phyloP scores from a whole-genome alignment of 345 rosid genomes.

The Rhodamnia argentea region DNA sequence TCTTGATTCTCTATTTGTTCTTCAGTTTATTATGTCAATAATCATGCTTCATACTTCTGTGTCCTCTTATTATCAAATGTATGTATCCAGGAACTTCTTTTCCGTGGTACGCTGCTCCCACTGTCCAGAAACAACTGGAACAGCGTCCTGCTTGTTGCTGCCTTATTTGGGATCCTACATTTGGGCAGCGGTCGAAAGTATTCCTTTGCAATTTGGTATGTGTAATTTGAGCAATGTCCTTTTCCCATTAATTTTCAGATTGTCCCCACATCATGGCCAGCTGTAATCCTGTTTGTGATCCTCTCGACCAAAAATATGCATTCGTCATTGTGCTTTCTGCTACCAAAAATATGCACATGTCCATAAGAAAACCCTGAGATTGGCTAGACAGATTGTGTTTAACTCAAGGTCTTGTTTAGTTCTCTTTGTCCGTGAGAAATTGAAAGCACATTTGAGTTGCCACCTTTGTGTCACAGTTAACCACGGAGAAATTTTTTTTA shows the following conservation, averaged over 20 bases:
- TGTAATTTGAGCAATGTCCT: not conserved
- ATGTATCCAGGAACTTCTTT: constrained; percentile 61
- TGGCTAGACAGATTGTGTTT: not conserved
- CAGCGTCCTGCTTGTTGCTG: constrained; percentile 42
- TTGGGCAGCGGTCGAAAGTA: constrained; percentile 76
- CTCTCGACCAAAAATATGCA: not conserved
- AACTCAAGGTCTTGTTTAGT: too few species aligned
- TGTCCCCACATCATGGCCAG: not conserved
- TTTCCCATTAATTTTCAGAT: not conserved
- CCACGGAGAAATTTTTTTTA: too few species aligned
- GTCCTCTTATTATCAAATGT: not conserved
- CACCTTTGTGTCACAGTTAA: not conserved
- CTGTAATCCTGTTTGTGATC: not conserved
- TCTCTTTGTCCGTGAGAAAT: too few species aligned
- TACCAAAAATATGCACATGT: not conserved
- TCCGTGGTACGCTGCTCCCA: constrained; percentile 70
- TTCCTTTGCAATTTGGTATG: constrained; percentile 80
- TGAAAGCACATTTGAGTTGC: not conserved
- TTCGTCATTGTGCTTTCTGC: not conserved
- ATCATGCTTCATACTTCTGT: not conserved
- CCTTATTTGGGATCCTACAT: constrained; percentile 70
- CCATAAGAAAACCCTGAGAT: not conserved
- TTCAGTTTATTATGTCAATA: not conserved
- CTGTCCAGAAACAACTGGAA: constrained; percentile 58
- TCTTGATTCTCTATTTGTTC: not conserved